Evolutionary conservation across 768 basidiomycete genomes (phyloP).

Genomic region (Strobilomyces dryophilus): DNA sequence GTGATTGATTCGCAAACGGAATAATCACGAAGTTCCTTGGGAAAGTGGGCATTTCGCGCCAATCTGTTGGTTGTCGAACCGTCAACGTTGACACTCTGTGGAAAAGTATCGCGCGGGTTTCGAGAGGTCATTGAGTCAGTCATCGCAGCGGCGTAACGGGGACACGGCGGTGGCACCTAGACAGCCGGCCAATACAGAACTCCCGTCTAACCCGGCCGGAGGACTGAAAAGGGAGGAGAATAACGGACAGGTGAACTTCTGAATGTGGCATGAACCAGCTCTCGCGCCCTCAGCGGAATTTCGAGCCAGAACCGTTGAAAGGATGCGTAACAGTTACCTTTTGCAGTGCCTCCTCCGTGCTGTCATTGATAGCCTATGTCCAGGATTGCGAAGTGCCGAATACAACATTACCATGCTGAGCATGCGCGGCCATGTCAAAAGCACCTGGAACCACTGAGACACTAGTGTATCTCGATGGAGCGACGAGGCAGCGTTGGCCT

Average conservation of each 20-base stretch:
- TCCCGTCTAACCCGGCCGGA: background rate
- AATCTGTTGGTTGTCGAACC: background rate
- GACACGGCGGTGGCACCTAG: background rate
- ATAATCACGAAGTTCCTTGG: background rate
- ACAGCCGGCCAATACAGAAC: background rate
- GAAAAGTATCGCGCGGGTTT: background rate
- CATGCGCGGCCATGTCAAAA: background rate
- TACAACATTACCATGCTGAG: background rate
- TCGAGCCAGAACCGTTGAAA: background rate
- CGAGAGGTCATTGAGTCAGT: background rate
- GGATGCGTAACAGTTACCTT: background rate
- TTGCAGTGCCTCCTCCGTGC: background rate
- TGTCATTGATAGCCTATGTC: background rate
- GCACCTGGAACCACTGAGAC: background rate
- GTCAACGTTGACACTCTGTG: background rate
- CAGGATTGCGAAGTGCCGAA: background rate
- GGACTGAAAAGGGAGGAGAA: background rate
- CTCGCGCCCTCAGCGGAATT: background rate
- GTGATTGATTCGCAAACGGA: background rate
- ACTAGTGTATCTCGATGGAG: background rate
- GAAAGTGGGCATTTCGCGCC: constrained; percentile 4
- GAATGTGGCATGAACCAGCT: background rate
- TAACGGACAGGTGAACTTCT: background rate
- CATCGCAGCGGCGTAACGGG: too few species aligned
- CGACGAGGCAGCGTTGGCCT: background rate